These are phyloP conservation scores for Wickerhamiella qilinensis DNA, from an alignment of 805 yeast species.

Conservation along the genomic window DNA sequence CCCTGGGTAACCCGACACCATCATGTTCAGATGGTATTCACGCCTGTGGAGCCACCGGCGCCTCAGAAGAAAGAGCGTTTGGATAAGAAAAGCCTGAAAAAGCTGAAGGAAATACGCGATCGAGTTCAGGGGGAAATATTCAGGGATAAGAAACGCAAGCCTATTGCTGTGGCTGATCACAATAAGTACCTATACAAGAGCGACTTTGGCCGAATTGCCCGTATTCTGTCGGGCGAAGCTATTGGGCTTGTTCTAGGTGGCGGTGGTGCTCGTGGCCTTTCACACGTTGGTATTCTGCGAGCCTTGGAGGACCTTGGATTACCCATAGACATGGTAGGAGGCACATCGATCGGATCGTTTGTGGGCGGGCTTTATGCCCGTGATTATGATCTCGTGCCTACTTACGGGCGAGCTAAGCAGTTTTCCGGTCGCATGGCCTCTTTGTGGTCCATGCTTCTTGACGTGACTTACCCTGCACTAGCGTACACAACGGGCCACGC, in stretches of 20 bases:
- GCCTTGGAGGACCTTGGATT: conserved; percentile 86
- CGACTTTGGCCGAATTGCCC: conserved; percentile 78
- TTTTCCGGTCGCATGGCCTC: conserved; percentile 73
- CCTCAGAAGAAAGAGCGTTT: conserved; percentile 10
- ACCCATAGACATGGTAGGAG: conserved; percentile 88
- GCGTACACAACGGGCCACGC: conserved; percentile 96
- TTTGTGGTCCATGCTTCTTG: conserved; percentile 69
- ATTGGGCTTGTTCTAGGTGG: conserved; percentile 93
- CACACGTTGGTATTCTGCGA: conserved; percentile 81
- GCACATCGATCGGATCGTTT: conserved; percentile 91
- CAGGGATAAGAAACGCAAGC: conserved; percentile 14
- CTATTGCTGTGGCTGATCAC: conserved; percentile 19
- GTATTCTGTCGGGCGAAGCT: conserved; percentile 82
- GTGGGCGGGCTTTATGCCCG: conserved; percentile 90
- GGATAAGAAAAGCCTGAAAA: conserved; percentile 18
- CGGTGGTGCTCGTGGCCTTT: conserved; percentile 91
- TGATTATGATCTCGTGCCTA: conserved; percentile 81
- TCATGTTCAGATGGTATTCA: conserved; percentile 57
- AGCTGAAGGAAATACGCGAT: conserved; percentile 14
- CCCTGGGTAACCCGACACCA: conserved; percentile 90
- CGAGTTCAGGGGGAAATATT: conserved; percentile 13
- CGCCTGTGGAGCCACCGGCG: conserved; percentile 2
- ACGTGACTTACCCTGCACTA: conserved; percentile 83
- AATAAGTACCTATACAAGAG: conserved; percentile 47
- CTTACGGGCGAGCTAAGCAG: conserved; percentile 76